A percentile compares a stretch with the other conserved stretches of the same genome.
Evolutionary conservation across 441 rosid species (phyloP).

Genomic region (Flueggea neowawraea): DNA sequence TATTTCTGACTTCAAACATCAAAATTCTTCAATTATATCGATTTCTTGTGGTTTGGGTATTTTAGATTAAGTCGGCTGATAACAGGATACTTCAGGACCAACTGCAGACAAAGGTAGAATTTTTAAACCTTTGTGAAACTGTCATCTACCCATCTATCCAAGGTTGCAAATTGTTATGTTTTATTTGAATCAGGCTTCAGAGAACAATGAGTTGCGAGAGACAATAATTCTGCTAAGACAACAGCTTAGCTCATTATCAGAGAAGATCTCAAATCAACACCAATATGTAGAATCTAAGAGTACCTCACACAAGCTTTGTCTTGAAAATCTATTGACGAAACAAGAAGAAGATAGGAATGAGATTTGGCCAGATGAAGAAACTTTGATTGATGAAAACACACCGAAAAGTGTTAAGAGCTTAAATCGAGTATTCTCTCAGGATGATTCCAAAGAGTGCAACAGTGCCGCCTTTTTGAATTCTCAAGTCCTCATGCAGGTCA

Average conservation of each 20-base stretch:
- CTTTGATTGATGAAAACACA: slow-evolving; percentile 59
- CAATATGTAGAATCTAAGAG: slow-evolving; percentile 31
- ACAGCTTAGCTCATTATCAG: slow-evolving; percentile 46
- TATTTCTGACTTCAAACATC: slow-evolving; percentile 9
- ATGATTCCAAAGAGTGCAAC: slow-evolving; percentile 51
- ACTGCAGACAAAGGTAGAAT: slow-evolving; percentile 67
- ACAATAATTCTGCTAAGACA: slow-evolving; percentile 72
- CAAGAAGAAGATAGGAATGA: slow-evolving; percentile 29
- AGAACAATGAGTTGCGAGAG: slow-evolving; percentile 83
- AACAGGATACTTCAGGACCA: slow-evolving; percentile 96
- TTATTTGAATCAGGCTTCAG: slow-evolving; percentile 48
- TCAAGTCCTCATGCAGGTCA: slow-evolving; percentile 56
- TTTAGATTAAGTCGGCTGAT: slow-evolving; percentile 86
- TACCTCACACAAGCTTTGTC: slow-evolving; percentile 11
- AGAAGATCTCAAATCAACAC: slow-evolving; percentile 34
- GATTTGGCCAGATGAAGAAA: slow-evolving; percentile 42
- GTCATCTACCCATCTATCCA: slow-evolving; percentile 3
- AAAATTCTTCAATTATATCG: slow-evolving; percentile 21
- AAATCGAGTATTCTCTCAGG: slow-evolving; percentile 63
- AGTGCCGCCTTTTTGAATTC: slow-evolving; percentile 37
- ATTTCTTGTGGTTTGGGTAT: slow-evolving; percentile 13
- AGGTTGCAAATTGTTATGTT: background rate
- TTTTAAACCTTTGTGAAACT: slow-evolving; percentile 9
- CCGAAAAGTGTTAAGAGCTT: slow-evolving; percentile 91
- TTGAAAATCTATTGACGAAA: slow-evolving; percentile 23